Evolutionary conservation across 75 land plant genomes (phyloP).

Genomic region (Pinus albicaulis): DNA sequence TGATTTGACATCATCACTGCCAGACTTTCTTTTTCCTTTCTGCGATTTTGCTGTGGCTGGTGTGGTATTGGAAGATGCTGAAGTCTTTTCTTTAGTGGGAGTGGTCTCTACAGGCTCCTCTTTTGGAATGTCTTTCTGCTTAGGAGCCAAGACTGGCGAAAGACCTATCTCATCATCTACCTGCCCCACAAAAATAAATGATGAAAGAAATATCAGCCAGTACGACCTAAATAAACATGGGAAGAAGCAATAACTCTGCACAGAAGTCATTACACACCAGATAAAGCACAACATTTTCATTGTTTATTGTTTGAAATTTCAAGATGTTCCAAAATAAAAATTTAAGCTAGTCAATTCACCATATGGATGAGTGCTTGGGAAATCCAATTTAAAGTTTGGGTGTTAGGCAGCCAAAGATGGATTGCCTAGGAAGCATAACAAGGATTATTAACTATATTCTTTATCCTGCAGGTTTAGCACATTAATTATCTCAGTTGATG

Average conservation of each 20-base stretch:
- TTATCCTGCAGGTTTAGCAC: too few species aligned
- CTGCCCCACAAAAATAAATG: conserved; percentile 12
- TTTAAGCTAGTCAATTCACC: background rate
- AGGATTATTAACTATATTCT: too few species aligned
- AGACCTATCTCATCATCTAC: conserved; percentile 58
- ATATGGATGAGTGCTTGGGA: background rate
- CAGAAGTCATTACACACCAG: background rate
- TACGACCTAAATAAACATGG: too few species aligned
- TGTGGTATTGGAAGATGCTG: conserved; percentile 40
- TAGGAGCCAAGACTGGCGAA: conserved; percentile 82
- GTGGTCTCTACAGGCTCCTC: conserved; percentile 80
- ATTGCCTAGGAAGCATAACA: background rate
- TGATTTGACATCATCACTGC: conserved; percentile 68
- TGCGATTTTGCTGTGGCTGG: conserved; percentile 42
- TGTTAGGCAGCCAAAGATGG: background rate
- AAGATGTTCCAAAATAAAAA: background rate
- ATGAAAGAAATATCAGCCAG: background rate
- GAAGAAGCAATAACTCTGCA: background rate
- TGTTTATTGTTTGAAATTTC: background rate
- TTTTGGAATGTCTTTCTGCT: conserved; percentile 67
- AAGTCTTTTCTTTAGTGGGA: conserved; percentile 50
- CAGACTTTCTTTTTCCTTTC: conserved; percentile 78
- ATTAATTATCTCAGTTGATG: too few species aligned
- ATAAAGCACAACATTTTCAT: background rate
- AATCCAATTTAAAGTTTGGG: background rate